Percentiles rank a stretch among this genome's conserved stretches.
Conservation (phyloP, 345 rosid genomes). For the Aethionema arabicum region DNA sequence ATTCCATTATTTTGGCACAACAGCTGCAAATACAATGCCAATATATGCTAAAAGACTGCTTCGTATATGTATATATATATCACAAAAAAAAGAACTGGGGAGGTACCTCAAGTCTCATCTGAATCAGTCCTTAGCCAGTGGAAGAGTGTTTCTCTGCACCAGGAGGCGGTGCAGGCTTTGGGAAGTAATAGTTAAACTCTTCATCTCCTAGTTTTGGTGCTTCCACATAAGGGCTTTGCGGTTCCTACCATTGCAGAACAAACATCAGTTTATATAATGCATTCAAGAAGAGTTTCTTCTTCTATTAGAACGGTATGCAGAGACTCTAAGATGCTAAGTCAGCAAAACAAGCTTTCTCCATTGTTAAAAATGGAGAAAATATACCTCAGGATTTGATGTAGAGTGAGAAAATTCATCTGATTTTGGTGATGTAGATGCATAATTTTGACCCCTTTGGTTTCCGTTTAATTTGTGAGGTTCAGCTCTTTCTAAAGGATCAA, state of each 20-base stretch:
- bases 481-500: conserved; percentile 41
- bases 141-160: conserved; percentile 64
- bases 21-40: conserved; percentile 2
- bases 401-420: conserved; percentile 49
- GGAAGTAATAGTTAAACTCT: conserved; percentile 45
- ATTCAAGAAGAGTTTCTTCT: not conserved
- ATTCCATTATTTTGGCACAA: conserved; percentile 7
- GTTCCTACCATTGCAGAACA: conserved; percentile 28
- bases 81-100: not conserved
- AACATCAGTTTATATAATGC: conserved; percentile 12
- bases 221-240: conserved; percentile 75
- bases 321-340: too few species aligned
- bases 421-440: conserved; percentile 52
- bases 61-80: not conserved
- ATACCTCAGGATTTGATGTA: conserved; percentile 56
- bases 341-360: conserved; percentile 10
- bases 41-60: conserved; percentile 13
- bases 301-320: too few species aligned
- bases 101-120: conserved; percentile 12
- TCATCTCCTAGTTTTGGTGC: conserved; percentile 52
- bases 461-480: conserved; percentile 53
- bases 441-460: conserved; percentile 42
- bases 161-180: conserved; percentile 69
- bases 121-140: conserved; percentile 39
- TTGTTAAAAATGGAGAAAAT: conserved; percentile 19